Conservation (phyloP, 2,329 filamentous ascomycete genomes). For the Neofusicoccum cordaticola region DNA sequence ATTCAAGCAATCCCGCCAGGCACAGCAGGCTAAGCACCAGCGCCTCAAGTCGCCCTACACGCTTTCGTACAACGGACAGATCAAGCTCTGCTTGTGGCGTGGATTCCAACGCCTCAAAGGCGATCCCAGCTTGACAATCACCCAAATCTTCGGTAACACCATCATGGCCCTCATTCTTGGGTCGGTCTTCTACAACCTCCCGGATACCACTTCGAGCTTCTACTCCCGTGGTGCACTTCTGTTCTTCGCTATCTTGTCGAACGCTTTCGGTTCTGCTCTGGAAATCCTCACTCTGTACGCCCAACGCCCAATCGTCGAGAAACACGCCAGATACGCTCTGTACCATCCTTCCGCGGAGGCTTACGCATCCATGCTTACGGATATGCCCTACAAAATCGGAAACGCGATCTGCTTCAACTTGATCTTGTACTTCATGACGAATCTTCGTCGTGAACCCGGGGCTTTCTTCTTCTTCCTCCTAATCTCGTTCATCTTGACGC, state of each 20-base stretch:
- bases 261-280: conserved; percentile 71
- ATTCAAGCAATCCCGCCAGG: conserved; percentile 38
- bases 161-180: conserved; percentile 71
- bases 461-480: conserved; percentile 50
- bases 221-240: conserved; percentile 71
- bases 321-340: conserved; percentile 77
- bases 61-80: conserved; percentile 68
- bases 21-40: conserved; percentile 39
- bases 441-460: conserved; percentile 44
- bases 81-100: conserved; percentile 71
- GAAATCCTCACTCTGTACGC: conserved; percentile 79
- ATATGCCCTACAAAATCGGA: conserved; percentile 45
- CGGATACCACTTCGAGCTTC: conserved; percentile 62
- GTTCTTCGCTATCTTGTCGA: conserved; percentile 80
- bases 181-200: conserved; percentile 74
- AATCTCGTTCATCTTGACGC: conserved; percentile 41
- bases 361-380: conserved; percentile 58
- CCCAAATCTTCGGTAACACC: conserved; percentile 64
- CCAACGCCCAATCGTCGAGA: conserved; percentile 85
- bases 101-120: conserved; percentile 70
- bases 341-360: conserved; percentile 85
- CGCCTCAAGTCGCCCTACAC: conserved; percentile 73
- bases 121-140: conserved; percentile 67
- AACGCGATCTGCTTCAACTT: conserved; percentile 44
- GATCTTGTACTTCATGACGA: conserved; percentile 52